Evolutionary conservation across 495 filamentous ascomycete species (phyloP).

Genomic region (Darksidea phi): DNA sequence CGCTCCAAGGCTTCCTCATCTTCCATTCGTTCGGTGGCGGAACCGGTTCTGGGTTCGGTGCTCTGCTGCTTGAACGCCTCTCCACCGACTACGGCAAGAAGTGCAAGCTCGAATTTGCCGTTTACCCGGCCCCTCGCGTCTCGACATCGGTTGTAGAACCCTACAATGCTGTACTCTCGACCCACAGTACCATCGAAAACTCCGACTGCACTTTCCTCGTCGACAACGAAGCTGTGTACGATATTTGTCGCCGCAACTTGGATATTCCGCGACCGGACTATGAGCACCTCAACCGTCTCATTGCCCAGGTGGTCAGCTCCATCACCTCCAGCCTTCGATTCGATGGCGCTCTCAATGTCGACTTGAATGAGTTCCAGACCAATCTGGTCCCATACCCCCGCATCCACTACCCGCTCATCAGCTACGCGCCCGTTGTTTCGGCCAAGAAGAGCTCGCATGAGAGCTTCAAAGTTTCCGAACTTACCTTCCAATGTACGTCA

Average conservation of each 20-base stretch:
- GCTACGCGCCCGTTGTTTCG: constrained; percentile 82
- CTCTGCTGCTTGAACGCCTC: constrained; percentile 81
- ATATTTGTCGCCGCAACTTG: constrained; percentile 85
- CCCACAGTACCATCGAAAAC: constrained; percentile 92
- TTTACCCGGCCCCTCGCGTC: constrained; percentile 83
- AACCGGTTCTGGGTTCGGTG: constrained; percentile 88
- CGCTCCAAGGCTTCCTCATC: constrained; percentile 86
- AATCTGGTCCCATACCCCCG: constrained; percentile 89
- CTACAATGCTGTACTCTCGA: constrained; percentile 88
- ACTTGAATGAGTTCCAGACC: constrained; percentile 93
- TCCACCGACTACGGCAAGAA: constrained; percentile 91
- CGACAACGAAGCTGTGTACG: constrained; percentile 90
- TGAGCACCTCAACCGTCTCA: constrained; percentile 86
- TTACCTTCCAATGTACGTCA: constrained; percentile 78
- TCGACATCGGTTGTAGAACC: constrained; percentile 89
- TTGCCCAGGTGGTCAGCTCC: constrained; percentile 82
- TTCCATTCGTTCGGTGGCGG: constrained; percentile 95
- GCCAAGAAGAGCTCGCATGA: constrained; percentile 80
- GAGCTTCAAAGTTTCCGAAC: constrained; percentile 84
- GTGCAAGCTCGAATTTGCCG: constrained; percentile 88
- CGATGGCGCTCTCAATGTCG: constrained; percentile 87
- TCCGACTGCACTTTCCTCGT: constrained; percentile 91
- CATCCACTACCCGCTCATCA: constrained; percentile 90
- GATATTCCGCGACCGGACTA: constrained; percentile 83
- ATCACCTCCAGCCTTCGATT: constrained; percentile 89